These are phyloP conservation scores for Mycena galopus DNA, from an alignment of 768 basidiomycete genomes.

Conservation along the genomic window DNA sequence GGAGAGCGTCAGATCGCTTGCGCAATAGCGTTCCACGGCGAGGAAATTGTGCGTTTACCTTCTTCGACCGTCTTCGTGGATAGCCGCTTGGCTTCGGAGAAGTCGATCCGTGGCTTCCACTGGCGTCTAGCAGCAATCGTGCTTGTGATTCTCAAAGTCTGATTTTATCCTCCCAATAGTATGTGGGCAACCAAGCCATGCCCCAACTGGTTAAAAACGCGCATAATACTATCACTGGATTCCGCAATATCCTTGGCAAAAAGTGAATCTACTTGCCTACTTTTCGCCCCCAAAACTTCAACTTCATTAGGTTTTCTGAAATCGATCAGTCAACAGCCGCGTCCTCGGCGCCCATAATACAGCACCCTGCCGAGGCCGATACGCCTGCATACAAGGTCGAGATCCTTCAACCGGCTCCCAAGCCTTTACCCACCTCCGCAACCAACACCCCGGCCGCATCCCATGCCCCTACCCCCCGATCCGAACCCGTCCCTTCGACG, in stretches of 20 bases:
- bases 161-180: constrained; percentile 62
- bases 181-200: constrained; percentile 95
- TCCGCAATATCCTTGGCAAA: constrained; percentile 94
- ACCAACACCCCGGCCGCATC: constrained; percentile 76
- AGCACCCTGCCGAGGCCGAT: constrained; percentile 78
- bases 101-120: neutral
- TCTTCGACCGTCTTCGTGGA: constrained; percentile 1
- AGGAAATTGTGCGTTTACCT: constrained; percentile 81
- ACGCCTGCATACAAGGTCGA: constrained; percentile 89
- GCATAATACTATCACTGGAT: constrained; percentile 94
- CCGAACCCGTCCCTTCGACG: constrained; percentile 73
- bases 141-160: constrained; percentile 11
- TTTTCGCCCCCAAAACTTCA: neutral
- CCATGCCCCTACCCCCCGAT: constrained; percentile 76
- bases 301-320: constrained; percentile 76
- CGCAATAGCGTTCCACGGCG: constrained; percentile 90
- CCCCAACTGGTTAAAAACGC: constrained; percentile 96
- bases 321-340: constrained; percentile 66
- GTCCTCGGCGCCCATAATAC: constrained; percentile 79
- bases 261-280: constrained; percentile 62
- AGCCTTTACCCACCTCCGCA: constrained; percentile 69
- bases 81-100: constrained; percentile 3
- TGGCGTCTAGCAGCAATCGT: neutral
- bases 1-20: constrained; percentile 98
- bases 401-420: constrained; percentile 82